phyloP scores from a whole-genome alignment of 1,284 basidiomycete species.

The Vanrija sp. region DNA sequence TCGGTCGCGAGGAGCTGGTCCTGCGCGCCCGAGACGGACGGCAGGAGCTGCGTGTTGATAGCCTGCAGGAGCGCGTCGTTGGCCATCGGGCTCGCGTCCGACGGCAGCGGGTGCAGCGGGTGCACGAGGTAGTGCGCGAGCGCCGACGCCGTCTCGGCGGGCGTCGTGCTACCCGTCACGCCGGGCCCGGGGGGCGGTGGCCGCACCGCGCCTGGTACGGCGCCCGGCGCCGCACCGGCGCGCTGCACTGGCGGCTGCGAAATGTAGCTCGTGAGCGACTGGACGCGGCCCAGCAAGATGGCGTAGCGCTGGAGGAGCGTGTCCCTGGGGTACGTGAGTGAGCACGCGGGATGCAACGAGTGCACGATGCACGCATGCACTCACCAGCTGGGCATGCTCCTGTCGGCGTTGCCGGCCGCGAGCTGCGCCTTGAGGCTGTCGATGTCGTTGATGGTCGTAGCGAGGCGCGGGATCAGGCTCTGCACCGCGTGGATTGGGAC shows the following conservation, averaged over 20 bases:
- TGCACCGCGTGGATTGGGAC: slow-evolving; percentile 32
- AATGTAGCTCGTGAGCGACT: slow-evolving; percentile 28
- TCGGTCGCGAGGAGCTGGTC: slow-evolving; percentile 2
- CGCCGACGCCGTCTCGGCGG: slow-evolving; percentile 3
- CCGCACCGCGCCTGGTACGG: not conserved
- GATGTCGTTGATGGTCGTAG: slow-evolving; percentile 44
- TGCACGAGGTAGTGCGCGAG: slow-evolving; percentile 32
- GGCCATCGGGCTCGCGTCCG: slow-evolving; percentile 22
- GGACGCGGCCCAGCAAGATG: slow-evolving; percentile 36
- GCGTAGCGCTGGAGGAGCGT: slow-evolving; percentile 38
- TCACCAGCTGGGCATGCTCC: slow-evolving; percentile 40
- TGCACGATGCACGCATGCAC: slow-evolving; percentile 4
- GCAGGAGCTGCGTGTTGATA: slow-evolving; percentile 28
- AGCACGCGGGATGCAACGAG: too few species aligned
- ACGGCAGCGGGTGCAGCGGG: slow-evolving; percentile 34
- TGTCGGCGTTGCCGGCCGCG: slow-evolving; percentile 29
- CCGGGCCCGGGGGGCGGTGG: not conserved
- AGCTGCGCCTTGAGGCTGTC: slow-evolving; percentile 33
- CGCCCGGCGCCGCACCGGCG: not conserved
- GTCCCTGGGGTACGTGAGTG: slow-evolving; percentile 27
- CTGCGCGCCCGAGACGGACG: slow-evolving; percentile 12
- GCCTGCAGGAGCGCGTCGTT: slow-evolving; percentile 36
- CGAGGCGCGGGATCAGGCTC: slow-evolving; percentile 36
- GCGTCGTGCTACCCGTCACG: not conserved
- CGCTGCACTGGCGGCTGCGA: slow-evolving; percentile 12